Conservation (phyloP, 202 grass and related monocot species). For the Setaria italica region DNA sequence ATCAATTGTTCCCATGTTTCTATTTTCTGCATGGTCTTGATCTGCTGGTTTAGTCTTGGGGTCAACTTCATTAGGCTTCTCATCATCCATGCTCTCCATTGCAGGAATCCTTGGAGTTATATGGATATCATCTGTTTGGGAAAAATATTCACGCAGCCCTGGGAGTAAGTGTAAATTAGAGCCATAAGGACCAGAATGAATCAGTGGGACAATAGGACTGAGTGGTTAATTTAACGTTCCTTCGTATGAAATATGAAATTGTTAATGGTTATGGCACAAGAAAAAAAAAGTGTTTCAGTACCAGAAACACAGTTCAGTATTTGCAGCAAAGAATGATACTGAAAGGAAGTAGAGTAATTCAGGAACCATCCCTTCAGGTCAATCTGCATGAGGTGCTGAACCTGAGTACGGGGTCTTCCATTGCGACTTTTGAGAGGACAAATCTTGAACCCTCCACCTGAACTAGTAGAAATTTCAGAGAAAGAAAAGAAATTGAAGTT, state of each 20-base stretch:
- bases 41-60: conserved; percentile 48
- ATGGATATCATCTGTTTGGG: conserved; percentile 86
- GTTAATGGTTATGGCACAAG: conserved; percentile 17
- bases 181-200: conserved; percentile 31
- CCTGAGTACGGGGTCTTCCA: conserved; percentile 77
- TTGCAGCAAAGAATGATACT: conserved; percentile 86
- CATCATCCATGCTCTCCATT: conserved; percentile 69
- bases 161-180: conserved; percentile 39
- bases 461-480: conserved; percentile 52
- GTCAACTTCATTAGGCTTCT: conserved; percentile 48
- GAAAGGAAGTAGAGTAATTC: conserved; percentile 84
- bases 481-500: conserved; percentile 4
- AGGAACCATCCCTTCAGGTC: conserved; percentile 89
- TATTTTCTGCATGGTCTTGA: conserved; percentile 48
- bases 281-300: conserved; percentile 45
- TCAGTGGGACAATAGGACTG: neutral
- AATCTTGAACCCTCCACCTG: conserved; percentile 98
- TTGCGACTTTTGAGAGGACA: conserved; percentile 76
- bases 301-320: conserved; percentile 87
- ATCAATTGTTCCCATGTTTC: conserved; percentile 63
- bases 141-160: conserved; percentile 93
- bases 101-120: conserved; percentile 78
- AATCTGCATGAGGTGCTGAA: conserved; percentile 97
- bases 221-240: neutral
- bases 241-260: conserved; percentile 6